phyloP scores from a whole-genome alignment of 148 eudicot species.

The Rhododendron simsii region DNA sequence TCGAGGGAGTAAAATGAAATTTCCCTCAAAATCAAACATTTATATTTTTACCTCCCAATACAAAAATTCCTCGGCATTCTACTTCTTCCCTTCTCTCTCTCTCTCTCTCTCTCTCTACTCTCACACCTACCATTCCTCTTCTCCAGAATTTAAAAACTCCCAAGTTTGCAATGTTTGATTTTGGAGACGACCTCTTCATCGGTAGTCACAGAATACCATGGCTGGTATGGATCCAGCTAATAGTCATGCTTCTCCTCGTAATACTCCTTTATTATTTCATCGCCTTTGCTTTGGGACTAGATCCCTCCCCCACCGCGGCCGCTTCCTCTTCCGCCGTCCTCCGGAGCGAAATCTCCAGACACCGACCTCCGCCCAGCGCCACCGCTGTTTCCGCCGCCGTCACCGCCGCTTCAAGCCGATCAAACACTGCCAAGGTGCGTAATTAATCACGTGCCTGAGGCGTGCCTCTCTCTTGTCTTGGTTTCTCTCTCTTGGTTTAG shows the following conservation, averaged over 20 bases:
- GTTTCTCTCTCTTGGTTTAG: background rate
- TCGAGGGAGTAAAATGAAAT: background rate
- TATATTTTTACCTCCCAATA: background rate
- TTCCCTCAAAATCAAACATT: background rate
- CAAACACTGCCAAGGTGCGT: background rate
- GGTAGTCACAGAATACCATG: conserved; percentile 41
- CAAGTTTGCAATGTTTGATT: conserved; percentile 19
- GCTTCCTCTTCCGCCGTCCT: background rate
- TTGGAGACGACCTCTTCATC: conserved; percentile 34
- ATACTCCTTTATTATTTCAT: conserved; percentile 28
- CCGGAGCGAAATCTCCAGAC: background rate
- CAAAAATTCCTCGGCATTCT: background rate
- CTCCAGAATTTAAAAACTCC: background rate
- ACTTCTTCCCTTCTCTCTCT: background rate
- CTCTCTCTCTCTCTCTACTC: background rate
- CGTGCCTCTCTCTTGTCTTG: background rate
- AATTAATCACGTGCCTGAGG: background rate
- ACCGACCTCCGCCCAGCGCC: background rate
- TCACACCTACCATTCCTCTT: background rate
- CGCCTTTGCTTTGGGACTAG: conserved; percentile 17
- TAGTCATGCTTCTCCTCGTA: conserved; percentile 38
- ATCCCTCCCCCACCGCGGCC: conserved; percentile 11
- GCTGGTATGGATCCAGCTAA: conserved; percentile 52
- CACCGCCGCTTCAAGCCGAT: background rate
- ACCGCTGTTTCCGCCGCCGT: background rate